Evolutionary conservation across 2,329 filamentous ascomycete species (phyloP), one percentile per base, ranked within the genome.

Genomic region (Onygenales sp.): DNA sequence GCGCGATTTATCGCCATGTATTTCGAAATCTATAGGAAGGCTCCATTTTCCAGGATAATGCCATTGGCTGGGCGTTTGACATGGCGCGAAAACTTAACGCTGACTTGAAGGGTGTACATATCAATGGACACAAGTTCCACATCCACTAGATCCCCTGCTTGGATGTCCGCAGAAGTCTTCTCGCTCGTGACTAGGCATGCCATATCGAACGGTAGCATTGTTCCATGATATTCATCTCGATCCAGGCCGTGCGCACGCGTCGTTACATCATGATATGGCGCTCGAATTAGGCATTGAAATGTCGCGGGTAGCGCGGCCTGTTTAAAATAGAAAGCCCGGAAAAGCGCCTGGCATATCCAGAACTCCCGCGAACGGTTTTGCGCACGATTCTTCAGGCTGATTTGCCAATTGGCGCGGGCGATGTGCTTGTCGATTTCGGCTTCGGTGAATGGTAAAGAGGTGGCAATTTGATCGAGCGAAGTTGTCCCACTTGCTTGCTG

Each of bases 261-360:
- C 54, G 10, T 63, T 63, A 3, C 64, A 58, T 49, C 70, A 66
- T 17, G 64, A 50, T n/a, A 61, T 65, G 11, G 61, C 50, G 47
- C 64, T 66, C 7, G 63, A 60, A 71, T 61, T 27, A 68, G 48
- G 55, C 65, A 71, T 31, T 66, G 60, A 57, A 79, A 76, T 0
- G 71, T 74, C 13, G 73, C 63, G 0, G 81, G 80, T 4, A 83
- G 64, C 1, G 65, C 50, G 9, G 73, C 74, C 60, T 83, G 76
- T 8, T 70, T 69, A 63, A 78, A 82, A 60, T 81, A 75, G 60
- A 78, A 75, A 11, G 79, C 80, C 43, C 82, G 78, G 67, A 79
- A 78, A 41, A 84, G 69, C 2, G 82, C 74, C 63, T 78, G 72
- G 11, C 69, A 63, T 2, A 69, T 63, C 82, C 81, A 85, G 60